Conservation (phyloP, 148 eudicot species). For the Rhododendron vialii region DNA sequence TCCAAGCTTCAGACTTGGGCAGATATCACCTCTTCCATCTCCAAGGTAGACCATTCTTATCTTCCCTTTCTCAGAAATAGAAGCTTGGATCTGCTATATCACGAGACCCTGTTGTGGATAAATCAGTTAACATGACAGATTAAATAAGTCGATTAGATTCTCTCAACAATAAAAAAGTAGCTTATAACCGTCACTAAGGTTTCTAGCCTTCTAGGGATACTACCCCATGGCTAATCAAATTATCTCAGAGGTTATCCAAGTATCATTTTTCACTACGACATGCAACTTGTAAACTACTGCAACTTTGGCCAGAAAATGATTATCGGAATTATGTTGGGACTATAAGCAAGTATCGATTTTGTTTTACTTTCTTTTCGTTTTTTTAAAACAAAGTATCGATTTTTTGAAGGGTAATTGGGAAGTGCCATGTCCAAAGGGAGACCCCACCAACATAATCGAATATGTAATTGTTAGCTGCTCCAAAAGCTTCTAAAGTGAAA, state of each 20-base stretch:
- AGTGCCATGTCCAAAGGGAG: neutral
- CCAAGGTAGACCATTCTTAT: constrained; percentile 62
- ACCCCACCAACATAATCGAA: neutral
- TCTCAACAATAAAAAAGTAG: neutral
- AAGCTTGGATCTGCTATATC: constrained; percentile 41
- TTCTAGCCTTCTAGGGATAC: no score
- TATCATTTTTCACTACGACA: neutral
- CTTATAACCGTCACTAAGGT: no score
- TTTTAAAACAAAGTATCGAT: no score
- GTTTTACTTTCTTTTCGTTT: neutral
- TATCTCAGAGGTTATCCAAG: neutral
- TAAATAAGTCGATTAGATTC: neutral
- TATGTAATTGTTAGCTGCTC: neutral
- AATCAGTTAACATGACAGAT: neutral
- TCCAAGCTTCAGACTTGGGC: constrained; percentile 67
- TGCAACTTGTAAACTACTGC: neutral
- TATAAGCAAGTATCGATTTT: neutral
- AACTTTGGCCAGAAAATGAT: no score
- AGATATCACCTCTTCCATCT: constrained; percentile 77
- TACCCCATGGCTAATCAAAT: neutral
- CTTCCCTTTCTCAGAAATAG: constrained; percentile 20
- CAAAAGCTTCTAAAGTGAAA: neutral
- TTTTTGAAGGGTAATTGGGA: no score
- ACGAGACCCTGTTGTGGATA: constrained; percentile 52
- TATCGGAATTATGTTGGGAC: neutral